Conservation (phyloP, 352 stramenopile genomes). For the Aphanomyces invadans region DNA sequence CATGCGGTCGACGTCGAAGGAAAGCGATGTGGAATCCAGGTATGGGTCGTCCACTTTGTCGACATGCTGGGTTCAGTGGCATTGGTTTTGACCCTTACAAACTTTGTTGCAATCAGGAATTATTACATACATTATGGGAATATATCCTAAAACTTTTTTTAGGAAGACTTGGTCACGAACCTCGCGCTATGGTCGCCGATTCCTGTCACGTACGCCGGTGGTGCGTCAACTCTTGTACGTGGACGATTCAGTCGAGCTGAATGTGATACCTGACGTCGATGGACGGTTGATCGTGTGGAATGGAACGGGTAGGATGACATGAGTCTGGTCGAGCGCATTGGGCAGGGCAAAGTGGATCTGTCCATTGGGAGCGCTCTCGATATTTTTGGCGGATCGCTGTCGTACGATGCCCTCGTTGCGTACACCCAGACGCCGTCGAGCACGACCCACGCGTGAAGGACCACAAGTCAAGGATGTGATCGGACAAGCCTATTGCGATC, state of each 20-base stretch:
- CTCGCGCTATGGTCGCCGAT: conserved; percentile 89
- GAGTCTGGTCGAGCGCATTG: conserved; percentile 89
- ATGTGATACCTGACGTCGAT: background rate
- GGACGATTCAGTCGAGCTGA: background rate
- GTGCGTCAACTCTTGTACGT: conserved; percentile 81
- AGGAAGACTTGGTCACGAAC: conserved; percentile 93
- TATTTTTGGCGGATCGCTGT: conserved; percentile 93
- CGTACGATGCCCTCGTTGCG: conserved; percentile 89
- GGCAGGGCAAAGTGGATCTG: conserved; percentile 92
- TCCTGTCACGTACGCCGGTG: conserved; percentile 96
- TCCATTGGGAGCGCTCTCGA: conserved; percentile 97
- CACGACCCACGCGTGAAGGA: too few species aligned
- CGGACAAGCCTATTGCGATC: too few species aligned
- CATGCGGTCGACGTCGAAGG: conserved; percentile 98
- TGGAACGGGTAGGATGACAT: conserved; percentile 72
- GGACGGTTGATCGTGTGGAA: conserved; percentile 11
- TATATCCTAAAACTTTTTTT: conserved; percentile 12
- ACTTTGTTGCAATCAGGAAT: too few species aligned
- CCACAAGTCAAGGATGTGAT: too few species aligned
- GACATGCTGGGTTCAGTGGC: background rate
- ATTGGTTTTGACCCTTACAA: too few species aligned
- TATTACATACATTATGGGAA: too few species aligned
- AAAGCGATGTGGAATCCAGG: conserved; percentile 91
- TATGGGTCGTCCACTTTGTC: conserved; percentile 28
- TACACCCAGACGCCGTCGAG: too few species aligned